Conservation (phyloP, 2,329 filamentous ascomycete species). For the Aspergillus sp. region DNA sequence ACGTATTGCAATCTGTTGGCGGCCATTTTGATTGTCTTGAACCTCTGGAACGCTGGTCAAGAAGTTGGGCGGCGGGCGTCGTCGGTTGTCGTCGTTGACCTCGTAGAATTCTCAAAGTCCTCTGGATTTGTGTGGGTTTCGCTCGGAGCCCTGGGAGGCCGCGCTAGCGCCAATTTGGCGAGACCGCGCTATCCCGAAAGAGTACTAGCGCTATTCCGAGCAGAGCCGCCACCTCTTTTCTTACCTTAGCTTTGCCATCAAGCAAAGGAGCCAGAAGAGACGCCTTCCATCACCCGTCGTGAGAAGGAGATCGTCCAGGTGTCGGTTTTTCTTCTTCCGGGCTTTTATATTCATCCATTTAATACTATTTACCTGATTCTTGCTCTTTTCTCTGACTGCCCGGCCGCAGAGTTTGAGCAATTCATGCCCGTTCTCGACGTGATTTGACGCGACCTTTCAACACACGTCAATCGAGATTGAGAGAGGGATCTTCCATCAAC, state of each 20-base stretch:
- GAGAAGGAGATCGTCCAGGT: constrained; percentile 21
- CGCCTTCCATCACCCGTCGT: constrained; percentile 23
- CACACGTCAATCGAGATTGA: constrained; percentile 18
- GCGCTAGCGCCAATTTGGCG: constrained; percentile 34
- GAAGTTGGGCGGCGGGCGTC: constrained; percentile 31
- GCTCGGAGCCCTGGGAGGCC: constrained; percentile 32
- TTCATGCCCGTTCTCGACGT: constrained; percentile 12
- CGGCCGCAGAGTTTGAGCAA: constrained; percentile 11
- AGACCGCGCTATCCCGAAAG: constrained; percentile 23
- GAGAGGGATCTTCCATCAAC: constrained; percentile 17
- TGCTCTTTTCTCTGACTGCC: not conserved
- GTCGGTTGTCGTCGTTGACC: constrained; percentile 40
- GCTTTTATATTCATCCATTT: constrained; percentile 6
- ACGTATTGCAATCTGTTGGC: constrained; percentile 50
- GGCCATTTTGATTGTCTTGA: constrained; percentile 47
- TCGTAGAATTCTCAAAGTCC: constrained; percentile 36
- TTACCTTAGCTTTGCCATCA: constrained; percentile 13
- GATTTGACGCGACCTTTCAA: constrained; percentile 30
- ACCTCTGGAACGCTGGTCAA: constrained; percentile 38
- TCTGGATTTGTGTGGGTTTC: constrained; percentile 43
- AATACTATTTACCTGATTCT: constrained; percentile 1
- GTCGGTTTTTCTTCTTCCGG: constrained; percentile 14
- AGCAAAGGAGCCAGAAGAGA: constrained; percentile 14
- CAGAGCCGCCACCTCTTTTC: constrained; percentile 35
- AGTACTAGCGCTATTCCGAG: constrained; percentile 16